A percentile compares a stretch with the other conserved stretches of the same genome.
These are phyloP conservation scores for Rhizoclosmatium globosum DNA, from an alignment of 192 early-diverging fungal genomes.

Conservation along the genomic window DNA sequence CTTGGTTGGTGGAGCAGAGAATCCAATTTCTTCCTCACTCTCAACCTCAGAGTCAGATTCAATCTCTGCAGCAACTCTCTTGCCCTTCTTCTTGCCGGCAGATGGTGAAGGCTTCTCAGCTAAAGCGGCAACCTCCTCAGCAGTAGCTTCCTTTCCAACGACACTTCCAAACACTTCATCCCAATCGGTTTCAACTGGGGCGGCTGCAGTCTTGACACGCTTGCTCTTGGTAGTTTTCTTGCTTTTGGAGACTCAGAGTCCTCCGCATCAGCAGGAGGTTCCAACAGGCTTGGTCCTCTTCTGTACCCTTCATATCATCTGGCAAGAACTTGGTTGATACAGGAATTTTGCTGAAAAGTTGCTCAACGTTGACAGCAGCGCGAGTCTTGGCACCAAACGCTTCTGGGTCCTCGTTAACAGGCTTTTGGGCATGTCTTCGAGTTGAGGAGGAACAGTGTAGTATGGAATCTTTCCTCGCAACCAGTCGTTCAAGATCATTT, in stretches of 20 bases:
- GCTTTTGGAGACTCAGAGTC: slow-evolving; percentile 31
- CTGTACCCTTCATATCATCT: slow-evolving; percentile 80
- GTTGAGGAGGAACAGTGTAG: slow-evolving; percentile 83
- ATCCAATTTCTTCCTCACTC: slow-evolving; percentile 38
- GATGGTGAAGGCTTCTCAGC: slow-evolving; percentile 27
- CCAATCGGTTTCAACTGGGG: slow-evolving; percentile 70
- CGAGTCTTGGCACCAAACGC: slow-evolving; percentile 4
- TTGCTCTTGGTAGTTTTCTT: slow-evolving; percentile 34
- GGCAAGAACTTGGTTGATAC: slow-evolving; percentile 85
- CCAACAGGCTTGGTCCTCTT: slow-evolving; percentile 50
- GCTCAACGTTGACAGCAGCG: slow-evolving; percentile 69
- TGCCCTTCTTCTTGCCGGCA: slow-evolving; percentile 52
- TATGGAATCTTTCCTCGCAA: slow-evolving; percentile 96
- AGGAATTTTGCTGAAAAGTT: slow-evolving; percentile 91
- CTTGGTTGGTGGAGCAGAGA: neutral
- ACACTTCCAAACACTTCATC: slow-evolving; percentile 89
- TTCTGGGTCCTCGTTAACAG: neutral
- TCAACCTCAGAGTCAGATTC: slow-evolving; percentile 38
- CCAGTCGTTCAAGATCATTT: slow-evolving; percentile 99
- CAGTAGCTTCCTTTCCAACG: slow-evolving; percentile 66
- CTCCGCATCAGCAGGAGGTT: slow-evolving; percentile 54
- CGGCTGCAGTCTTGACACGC: slow-evolving; percentile 52
- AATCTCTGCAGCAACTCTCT: slow-evolving; percentile 45
- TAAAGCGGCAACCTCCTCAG: slow-evolving; percentile 46
- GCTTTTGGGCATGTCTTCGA: slow-evolving; percentile 33